These are phyloP conservation scores for Magnaporthales sp. DNA, from an alignment of 2,329 filamentous ascomycete species.

Conservation along the genomic window DNA sequence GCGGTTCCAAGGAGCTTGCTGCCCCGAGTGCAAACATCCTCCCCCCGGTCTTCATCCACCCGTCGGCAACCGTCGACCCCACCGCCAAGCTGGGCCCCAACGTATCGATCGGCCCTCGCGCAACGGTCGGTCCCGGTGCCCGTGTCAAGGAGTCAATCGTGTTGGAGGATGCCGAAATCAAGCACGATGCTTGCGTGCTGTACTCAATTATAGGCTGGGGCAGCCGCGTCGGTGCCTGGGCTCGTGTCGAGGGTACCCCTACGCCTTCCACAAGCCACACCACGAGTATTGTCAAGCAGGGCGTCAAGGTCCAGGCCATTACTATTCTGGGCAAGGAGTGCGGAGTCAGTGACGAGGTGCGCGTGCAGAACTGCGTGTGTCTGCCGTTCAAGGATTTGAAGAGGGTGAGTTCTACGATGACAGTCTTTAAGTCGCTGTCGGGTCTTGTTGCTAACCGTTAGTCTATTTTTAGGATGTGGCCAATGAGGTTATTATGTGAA, in stretches of 20 bases:
- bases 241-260: slow-evolving; percentile 90
- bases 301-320: slow-evolving; percentile 96
- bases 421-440: neutral
- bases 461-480: slow-evolving; percentile 57
- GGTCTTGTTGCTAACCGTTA: slow-evolving; percentile 1
- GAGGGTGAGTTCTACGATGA: slow-evolving; percentile 52
- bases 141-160: slow-evolving; percentile 96
- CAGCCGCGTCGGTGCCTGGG: slow-evolving; percentile 95
- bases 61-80: slow-evolving; percentile 80
- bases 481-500: slow-evolving; percentile 88
- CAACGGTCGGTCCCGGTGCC: slow-evolving; percentile 72
- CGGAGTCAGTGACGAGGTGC: slow-evolving; percentile 82
- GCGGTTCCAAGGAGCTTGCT: slow-evolving; percentile 71
- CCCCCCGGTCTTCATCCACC: slow-evolving; percentile 91
- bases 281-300: slow-evolving; percentile 94
- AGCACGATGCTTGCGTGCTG: slow-evolving; percentile 90
- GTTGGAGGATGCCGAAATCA: slow-evolving; percentile 88
- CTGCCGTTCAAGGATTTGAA: slow-evolving; percentile 97
- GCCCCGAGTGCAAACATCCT: slow-evolving; percentile 80
- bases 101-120: slow-evolving; percentile 91
- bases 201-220: slow-evolving; percentile 97
- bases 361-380: slow-evolving; percentile 96
- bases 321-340: slow-evolving; percentile 98
- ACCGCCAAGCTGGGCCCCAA: slow-evolving; percentile 96
- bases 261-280: slow-evolving; percentile 80